Evolutionary conservation across 1,139 yeast species (phyloP), one percentile per base, ranked within the genome.

Genomic region (Debaryomyces psychrophilus): DNA sequence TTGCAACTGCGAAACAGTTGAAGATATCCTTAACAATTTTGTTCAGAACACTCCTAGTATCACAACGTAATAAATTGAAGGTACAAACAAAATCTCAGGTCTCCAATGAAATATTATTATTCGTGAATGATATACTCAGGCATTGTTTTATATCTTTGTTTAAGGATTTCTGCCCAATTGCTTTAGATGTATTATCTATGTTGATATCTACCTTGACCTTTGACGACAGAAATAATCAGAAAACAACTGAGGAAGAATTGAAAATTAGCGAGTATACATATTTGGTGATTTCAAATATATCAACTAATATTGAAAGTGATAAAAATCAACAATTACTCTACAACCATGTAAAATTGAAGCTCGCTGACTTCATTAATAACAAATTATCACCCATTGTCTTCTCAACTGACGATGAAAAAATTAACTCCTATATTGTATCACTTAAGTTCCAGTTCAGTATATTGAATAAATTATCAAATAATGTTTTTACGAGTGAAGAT

Each of bases 1-100:
- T 60, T 15, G 89, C 85, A 0, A 84, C 92, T 0, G 71, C 85
- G 1, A 68, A 70, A 27, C 93, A 88, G 56, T 71, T 87, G 20
- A 77, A 75, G 43, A 59, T 74, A 5, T 73, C 82, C 1, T 62
- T 83, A 31, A 53, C 69, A 2, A 56, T 63, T 5, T 59, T 67
- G 46, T 67, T 69, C 60, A 64, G 65, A 53, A 53, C 61, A 39
- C 40, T 67, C 3, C 44, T 65, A 15, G 47, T 50, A 3, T 43
- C 48, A 15, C 31, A 53, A 6, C 44, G 49, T 34, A 53, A 60
- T 41, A 53, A 46, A 43, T 38, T 45, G 20, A 62, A 67, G 41
- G 44, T 68, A 1, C 59, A 59, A 44, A 53, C 60, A 8, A 68
- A 67, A 40, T 43, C 51, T 1, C 59, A 60, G 33, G 50, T 73